A percentile compares a stretch with the other conserved stretches of the same genome.
Conservation (phyloP, 2,329 filamentous ascomycete species). For the Penicillium sp. region DNA sequence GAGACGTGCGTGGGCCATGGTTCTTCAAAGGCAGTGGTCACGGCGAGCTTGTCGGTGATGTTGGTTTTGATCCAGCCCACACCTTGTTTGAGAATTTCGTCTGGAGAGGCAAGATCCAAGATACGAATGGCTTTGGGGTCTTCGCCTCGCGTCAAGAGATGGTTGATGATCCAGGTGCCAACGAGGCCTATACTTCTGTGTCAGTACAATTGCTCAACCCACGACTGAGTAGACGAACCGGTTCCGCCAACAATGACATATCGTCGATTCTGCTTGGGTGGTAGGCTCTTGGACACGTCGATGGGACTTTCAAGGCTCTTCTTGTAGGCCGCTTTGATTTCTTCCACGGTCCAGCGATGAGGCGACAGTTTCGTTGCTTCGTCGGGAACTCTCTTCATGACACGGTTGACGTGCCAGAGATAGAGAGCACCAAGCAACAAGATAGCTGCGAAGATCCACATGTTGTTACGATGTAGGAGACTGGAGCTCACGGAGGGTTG, state of each 20-base stretch:
- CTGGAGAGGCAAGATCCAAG: constrained; percentile 53
- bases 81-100: constrained; percentile 45
- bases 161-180: constrained; percentile 57
- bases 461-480: constrained; percentile 1
- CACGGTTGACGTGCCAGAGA: constrained; percentile 33
- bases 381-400: constrained; percentile 28
- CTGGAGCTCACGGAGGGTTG: background rate
- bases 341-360: constrained; percentile 37
- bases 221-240: constrained; percentile 26
- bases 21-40: constrained; percentile 49
- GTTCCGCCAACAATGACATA: constrained; percentile 45
- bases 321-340: constrained; percentile 35
- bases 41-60: constrained; percentile 51
- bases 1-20: constrained; percentile 50
- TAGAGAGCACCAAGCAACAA: constrained; percentile 25
- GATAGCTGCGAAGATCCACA: constrained; percentile 11
- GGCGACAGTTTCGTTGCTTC: constrained; percentile 30
- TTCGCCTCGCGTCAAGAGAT: constrained; percentile 57
- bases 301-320: constrained; percentile 29
- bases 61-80: constrained; percentile 54
- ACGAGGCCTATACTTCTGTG: constrained; percentile 51
- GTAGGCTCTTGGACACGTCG: constrained; percentile 37
- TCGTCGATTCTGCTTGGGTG: constrained; percentile 39
- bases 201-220: constrained; percentile 3
- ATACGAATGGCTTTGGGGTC: constrained; percentile 55